phyloP scores from a whole-genome alignment of 768 basidiomycete species.

The Pulveroboletus sp. region DNA sequence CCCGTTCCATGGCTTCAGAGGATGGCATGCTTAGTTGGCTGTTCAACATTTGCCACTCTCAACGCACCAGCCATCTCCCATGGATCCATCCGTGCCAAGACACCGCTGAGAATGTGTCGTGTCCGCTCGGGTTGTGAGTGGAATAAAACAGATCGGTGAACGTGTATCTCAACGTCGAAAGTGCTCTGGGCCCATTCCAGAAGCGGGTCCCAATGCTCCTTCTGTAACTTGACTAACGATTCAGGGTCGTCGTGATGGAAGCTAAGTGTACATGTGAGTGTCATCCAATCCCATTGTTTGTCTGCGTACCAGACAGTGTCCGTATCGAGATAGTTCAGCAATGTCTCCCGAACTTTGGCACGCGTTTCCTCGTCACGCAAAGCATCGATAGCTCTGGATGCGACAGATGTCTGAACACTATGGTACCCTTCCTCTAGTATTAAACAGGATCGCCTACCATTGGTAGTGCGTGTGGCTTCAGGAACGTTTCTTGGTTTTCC shows the following conservation, averaged over 20 bases:
- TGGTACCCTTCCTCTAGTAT: slow-evolving; percentile 5
- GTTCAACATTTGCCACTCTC: not conserved
- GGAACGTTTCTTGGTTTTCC: slow-evolving; percentile 84
- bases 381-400: slow-evolving; percentile 85
- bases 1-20: slow-evolving; percentile 80
- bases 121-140: slow-evolving; percentile 71
- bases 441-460: slow-evolving; percentile 54
- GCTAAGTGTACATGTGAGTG: slow-evolving; percentile 36
- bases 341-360: slow-evolving; percentile 57
- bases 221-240: slow-evolving; percentile 73
- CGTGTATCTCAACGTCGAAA: slow-evolving; percentile 64
- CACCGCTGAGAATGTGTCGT: slow-evolving; percentile 51
- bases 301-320: slow-evolving; percentile 81
- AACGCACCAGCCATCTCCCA: slow-evolving; percentile 89
- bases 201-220: slow-evolving; percentile 85
- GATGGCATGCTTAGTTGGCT: not conserved
- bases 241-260: slow-evolving; percentile 82
- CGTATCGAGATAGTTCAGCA: slow-evolving; percentile 88
- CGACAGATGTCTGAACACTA: slow-evolving; percentile 74
- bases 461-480: slow-evolving; percentile 90
- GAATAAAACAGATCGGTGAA: slow-evolving; percentile 70
- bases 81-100: slow-evolving; percentile 63
- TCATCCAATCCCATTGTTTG: not conserved
- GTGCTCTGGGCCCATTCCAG: slow-evolving; percentile 71
- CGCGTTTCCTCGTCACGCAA: slow-evolving; percentile 57